Conservation (phyloP, 345 rosid genomes). For the Psidium guajava region DNA sequence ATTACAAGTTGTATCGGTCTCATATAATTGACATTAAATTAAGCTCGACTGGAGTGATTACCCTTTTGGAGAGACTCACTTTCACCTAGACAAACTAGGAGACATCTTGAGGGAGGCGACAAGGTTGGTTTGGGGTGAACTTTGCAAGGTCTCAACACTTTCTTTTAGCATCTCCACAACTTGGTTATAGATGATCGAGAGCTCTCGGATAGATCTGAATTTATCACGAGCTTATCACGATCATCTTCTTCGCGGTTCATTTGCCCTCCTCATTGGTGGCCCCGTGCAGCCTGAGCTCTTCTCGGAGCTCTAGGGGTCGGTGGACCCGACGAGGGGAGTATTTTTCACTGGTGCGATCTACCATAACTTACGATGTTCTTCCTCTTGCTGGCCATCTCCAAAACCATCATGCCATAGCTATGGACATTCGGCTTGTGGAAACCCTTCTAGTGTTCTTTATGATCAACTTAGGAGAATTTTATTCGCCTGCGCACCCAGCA, state of each 20-base stretch:
- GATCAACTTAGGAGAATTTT: background rate
- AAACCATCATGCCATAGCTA: background rate
- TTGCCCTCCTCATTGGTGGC: background rate
- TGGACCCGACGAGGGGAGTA: background rate
- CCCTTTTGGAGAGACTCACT: background rate
- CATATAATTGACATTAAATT: background rate
- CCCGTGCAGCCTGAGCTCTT: background rate
- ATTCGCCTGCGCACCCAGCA: background rate
- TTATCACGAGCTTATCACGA: background rate
- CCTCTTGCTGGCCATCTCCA: background rate
- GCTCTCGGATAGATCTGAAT: fast-evolving
- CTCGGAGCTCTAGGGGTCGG: background rate
- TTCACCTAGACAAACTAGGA: background rate
- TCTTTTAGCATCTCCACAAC: background rate
- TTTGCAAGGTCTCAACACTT: background rate
- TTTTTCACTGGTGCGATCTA: background rate
- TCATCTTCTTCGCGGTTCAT: background rate
- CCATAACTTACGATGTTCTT: fast-evolving
- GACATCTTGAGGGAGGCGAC: background rate
- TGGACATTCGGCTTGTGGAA: background rate
- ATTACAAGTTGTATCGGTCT: fast-evolving
- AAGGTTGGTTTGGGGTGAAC: background rate
- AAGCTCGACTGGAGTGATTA: background rate
- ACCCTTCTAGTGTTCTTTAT: background rate
- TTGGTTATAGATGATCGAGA: background rate